These are phyloP conservation scores for Crucibulum laeve DNA, from an alignment of 768 basidiomycete genomes.

Conservation along the genomic window DNA sequence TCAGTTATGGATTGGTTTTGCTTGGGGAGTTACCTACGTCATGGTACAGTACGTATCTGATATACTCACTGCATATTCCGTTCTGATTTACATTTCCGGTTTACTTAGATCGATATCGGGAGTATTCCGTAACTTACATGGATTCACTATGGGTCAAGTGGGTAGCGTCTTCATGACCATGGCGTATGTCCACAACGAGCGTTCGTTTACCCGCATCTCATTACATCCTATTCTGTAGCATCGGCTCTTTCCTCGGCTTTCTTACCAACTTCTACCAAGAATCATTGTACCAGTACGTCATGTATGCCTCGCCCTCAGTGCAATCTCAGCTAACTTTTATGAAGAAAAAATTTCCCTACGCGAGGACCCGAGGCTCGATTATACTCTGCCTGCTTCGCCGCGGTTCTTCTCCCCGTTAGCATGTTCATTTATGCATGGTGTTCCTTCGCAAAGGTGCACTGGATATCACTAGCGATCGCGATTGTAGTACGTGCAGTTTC, in stretches of 20 bases:
- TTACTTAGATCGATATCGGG: constrained; percentile 45
- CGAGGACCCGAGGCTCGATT: constrained; percentile 57
- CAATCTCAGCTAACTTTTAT: background rate
- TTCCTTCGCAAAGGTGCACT: constrained; percentile 46
- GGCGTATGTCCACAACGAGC: constrained; percentile 33
- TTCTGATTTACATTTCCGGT: background rate
- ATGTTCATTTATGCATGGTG: constrained; percentile 78
- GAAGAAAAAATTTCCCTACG: constrained; percentile 26
- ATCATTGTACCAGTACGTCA: constrained; percentile 39
- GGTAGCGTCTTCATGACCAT: constrained; percentile 60
- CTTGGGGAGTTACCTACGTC: constrained; percentile 74
- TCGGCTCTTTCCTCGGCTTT: constrained; percentile 52
- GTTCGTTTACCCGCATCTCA: background rate
- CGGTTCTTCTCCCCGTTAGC: constrained; percentile 48
- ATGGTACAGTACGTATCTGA: constrained; percentile 46
- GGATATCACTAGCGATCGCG: constrained; percentile 58
- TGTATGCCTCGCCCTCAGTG: background rate
- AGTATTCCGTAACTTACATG: constrained; percentile 52
- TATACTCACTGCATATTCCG: constrained; percentile 1
- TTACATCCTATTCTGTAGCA: constrained; percentile 25
- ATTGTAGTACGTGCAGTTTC: constrained; percentile 28
- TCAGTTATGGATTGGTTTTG: constrained; percentile 69
- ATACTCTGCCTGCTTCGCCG: constrained; percentile 51
- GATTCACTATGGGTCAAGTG: constrained; percentile 53
- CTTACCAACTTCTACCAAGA: constrained; percentile 44